phyloP scores from a whole-genome alignment of 495 filamentous ascomycete species.

The Aspergillus olivimuriae region DNA sequence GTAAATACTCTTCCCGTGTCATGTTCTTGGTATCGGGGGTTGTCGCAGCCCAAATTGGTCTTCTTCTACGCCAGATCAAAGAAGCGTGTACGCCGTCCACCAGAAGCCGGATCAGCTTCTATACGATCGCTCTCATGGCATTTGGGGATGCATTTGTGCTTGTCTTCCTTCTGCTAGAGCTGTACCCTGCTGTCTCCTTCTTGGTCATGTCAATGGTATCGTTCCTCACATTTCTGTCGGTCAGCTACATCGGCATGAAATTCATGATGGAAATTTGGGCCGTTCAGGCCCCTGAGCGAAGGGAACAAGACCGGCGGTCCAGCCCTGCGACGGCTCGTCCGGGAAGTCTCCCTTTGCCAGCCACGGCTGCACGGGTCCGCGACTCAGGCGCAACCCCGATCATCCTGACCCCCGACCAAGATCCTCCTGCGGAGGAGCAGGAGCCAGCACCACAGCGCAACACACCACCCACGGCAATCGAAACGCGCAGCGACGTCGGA shows the following conservation, averaged over 20 bases:
- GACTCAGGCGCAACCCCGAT: conserved; percentile 54
- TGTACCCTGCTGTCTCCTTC: conserved; percentile 58
- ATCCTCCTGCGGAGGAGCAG: conserved; percentile 43
- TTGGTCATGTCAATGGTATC: conserved; percentile 60
- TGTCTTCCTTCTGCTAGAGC: conserved; percentile 56
- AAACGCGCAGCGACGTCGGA: conserved; percentile 52
- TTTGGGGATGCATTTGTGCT: conserved; percentile 73
- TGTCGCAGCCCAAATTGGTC: conserved; percentile 61
- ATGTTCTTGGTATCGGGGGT: conserved; percentile 60
- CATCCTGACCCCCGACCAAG: conserved; percentile 81
- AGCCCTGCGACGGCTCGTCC: conserved; percentile 24
- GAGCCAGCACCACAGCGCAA: conserved; percentile 23
- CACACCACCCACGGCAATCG: conserved; percentile 25
- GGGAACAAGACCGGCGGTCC: conserved; percentile 42
- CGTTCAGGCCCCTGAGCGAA: conserved; percentile 75
- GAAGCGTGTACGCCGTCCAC: conserved; percentile 94
- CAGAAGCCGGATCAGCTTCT: conserved; percentile 82
- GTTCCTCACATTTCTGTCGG: conserved; percentile 67
- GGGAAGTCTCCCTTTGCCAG: conserved; percentile 55
- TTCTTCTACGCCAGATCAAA: conserved; percentile 80
- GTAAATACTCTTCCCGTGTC: conserved; percentile 58
- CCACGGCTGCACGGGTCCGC: conserved; percentile 44
- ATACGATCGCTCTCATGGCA: conserved; percentile 77
- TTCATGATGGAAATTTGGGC: conserved; percentile 87
- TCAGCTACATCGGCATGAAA: conserved; percentile 68